Conservation (phyloP, 1,139 yeast genomes). For the Lodderomyces jiufengensis region DNA sequence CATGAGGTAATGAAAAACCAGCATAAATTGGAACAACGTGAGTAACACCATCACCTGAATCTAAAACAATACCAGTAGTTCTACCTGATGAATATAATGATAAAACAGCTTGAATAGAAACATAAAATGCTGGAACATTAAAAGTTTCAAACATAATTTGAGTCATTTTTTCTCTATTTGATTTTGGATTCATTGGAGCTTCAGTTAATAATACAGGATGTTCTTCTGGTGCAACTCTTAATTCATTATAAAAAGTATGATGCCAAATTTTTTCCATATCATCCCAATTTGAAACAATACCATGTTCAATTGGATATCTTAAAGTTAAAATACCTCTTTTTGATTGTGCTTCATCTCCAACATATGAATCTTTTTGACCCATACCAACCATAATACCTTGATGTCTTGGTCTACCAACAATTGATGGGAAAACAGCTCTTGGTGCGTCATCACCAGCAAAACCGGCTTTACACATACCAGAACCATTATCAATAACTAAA, state of each 20-base stretch:
- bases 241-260: slow-evolving; percentile 95
- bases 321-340: slow-evolving; percentile 99
- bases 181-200: slow-evolving; percentile 99
- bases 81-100: slow-evolving; percentile 85
- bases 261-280: slow-evolving; percentile 99
- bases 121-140: slow-evolving; percentile 99
- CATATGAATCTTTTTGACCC: slow-evolving; percentile 99
- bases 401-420: slow-evolving; percentile 99
- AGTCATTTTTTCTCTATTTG: slow-evolving; percentile 99
- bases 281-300: slow-evolving; percentile 99
- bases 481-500: slow-evolving; percentile 98
- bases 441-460: slow-evolving; percentile 99
- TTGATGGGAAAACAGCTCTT: slow-evolving; percentile 99
- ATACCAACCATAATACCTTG: slow-evolving; percentile 99
- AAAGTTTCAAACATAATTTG: slow-evolving; percentile 98
- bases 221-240: slow-evolving; percentile 98
- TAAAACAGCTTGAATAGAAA: slow-evolving; percentile 92
- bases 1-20: slow-evolving; percentile 99
- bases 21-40: slow-evolving; percentile 99
- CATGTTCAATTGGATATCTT: slow-evolving; percentile 99
- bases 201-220: slow-evolving; percentile 97
- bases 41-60: slow-evolving; percentile 99
- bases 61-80: slow-evolving; percentile 98
- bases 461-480: slow-evolving; percentile 99
- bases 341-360: slow-evolving; percentile 99